phyloP scores from a whole-genome alignment of 768 basidiomycete species.

The Pisolithus orientalis region DNA sequence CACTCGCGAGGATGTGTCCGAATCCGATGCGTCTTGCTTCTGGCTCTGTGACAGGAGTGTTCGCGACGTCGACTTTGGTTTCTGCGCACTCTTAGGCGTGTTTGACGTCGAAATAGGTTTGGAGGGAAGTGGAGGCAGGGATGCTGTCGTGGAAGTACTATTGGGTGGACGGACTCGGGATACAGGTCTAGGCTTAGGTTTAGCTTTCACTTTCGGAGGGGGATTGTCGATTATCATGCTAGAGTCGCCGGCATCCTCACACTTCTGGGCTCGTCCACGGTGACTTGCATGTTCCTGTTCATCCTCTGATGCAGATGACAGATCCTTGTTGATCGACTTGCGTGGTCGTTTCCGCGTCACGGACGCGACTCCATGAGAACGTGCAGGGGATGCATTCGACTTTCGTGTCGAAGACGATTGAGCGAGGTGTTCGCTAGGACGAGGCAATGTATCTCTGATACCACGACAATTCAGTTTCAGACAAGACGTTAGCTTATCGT shows the following conservation, averaged over 20 bases:
- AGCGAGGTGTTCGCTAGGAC: background rate
- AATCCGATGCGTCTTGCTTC: slow-evolving; percentile 12
- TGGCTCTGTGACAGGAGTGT: slow-evolving; percentile 18
- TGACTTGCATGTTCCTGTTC: slow-evolving; percentile 5
- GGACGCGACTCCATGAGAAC: slow-evolving; percentile 12
- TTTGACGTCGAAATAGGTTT: too few relatives aligned
- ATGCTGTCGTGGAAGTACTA: slow-evolving; percentile 4
- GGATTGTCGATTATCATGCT: slow-evolving; percentile 9
- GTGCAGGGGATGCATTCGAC: slow-evolving; percentile 19
- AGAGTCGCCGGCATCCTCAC: background rate
- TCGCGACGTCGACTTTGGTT: slow-evolving; percentile 10
- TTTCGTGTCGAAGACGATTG: slow-evolving; percentile 14
- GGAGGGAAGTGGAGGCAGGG: background rate
- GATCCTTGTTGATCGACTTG: slow-evolving; percentile 14
- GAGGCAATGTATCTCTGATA: slow-evolving; percentile 19
- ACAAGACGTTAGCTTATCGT: slow-evolving; percentile 69
- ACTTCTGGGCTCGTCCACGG: slow-evolving; percentile 5
- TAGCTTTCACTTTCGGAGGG: slow-evolving; percentile 4
- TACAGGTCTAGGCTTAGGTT: slow-evolving; percentile 9
- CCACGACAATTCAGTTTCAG: slow-evolving; percentile 48
- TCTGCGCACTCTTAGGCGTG: background rate
- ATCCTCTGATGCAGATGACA: slow-evolving; percentile 14
- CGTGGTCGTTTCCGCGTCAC: slow-evolving; percentile 20
- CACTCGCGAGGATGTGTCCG: slow-evolving; percentile 12
- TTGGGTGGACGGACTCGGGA: slow-evolving; percentile 2